Evolutionary conservation across 1,284 basidiomycete species (phyloP), one percentile per base, ranked within the genome.

Genomic region (Fomitopsis betulina): DNA sequence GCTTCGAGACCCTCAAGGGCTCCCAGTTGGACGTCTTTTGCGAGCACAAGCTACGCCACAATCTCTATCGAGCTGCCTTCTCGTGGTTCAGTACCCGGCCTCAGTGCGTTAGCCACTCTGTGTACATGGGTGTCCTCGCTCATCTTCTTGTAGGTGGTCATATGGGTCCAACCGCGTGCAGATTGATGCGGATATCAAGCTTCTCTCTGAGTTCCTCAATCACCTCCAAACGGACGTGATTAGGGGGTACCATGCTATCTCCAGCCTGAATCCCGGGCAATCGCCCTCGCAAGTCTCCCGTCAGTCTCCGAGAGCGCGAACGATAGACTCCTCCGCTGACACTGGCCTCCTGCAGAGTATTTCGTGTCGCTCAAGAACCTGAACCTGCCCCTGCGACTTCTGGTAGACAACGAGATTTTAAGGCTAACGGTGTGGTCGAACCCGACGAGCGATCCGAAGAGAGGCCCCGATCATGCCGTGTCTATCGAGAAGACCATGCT

Each of bases 81-180:
- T 85, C 86, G 4, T 99, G 97, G 97, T 99, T 99, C 73, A 79
- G 88, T n/a, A 82, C 88, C 37, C 82, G 88, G 15, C 92, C 94
- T 10, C 91, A 93, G 93, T 95, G 69, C 72, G 90, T n/a, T 75
- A 35, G 30, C 33, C 37, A 49, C 15, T 38, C 9, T 2, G 8
- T n/a, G 10, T 8, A 21, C 13, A 8, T 3, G 5, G 9, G 13
- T 3, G 23, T 42, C 10, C 30, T 19, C 23, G 43, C 15, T 25
- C n/a, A 51, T 27, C 13, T n/a, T 4, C 7, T 30, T 23, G 37
- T 59, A 95, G 93, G 66, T 99, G 96, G 96, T 89, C 94, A 5
- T 98, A 90, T 70, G 97, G 96, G 30, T 89, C 93, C 25, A 94
- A 94, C 73, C 85, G 94, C 4, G 85, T 94, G 13, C 96, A 98